phyloP scores from a whole-genome alignment of 2,329 filamentous ascomycete genomes.

The Diplodia seriata region DNA sequence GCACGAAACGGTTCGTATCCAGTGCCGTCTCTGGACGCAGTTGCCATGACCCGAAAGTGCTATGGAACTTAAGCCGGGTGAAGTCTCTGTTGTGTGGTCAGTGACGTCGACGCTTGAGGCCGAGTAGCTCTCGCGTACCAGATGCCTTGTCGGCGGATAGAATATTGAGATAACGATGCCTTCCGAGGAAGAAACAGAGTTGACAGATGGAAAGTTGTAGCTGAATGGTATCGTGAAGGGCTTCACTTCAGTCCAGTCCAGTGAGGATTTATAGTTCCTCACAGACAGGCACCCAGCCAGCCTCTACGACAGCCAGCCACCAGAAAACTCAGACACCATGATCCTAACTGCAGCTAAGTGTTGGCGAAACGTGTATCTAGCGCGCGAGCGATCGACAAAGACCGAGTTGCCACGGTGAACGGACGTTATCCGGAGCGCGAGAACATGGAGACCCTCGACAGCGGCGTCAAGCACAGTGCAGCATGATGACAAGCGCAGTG shows the following conservation, averaged over 20 bases:
- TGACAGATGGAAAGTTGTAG: background rate
- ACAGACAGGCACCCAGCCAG: background rate
- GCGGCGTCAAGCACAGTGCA: background rate
- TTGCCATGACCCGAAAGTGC: background rate
- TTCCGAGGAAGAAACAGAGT: background rate
- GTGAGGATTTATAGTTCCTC: slow-evolving; percentile 19
- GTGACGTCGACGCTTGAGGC: background rate
- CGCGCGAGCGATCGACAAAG: slow-evolving; percentile 8
- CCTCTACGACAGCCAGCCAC: slow-evolving; percentile 5
- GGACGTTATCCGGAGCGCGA: background rate
- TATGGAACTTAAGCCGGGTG: background rate
- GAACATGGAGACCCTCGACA: slow-evolving; percentile 25
- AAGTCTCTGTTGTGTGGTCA: background rate
- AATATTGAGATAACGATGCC: background rate
- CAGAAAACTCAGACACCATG: background rate
- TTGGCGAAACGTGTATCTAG: background rate
- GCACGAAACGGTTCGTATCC: slow-evolving; percentile 3
- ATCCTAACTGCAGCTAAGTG: slow-evolving; percentile 13
- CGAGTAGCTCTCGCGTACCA: background rate
- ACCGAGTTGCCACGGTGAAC: slow-evolving; percentile 9
- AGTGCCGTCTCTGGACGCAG: slow-evolving; percentile 4
- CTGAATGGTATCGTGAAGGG: background rate
- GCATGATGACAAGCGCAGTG: background rate
- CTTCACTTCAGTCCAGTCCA: background rate
- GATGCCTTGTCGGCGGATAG: background rate